These are phyloP conservation scores for Ophiostoma perfectum DNA, from an alignment of 2,329 filamentous ascomycete species.

Conservation along the genomic window DNA sequence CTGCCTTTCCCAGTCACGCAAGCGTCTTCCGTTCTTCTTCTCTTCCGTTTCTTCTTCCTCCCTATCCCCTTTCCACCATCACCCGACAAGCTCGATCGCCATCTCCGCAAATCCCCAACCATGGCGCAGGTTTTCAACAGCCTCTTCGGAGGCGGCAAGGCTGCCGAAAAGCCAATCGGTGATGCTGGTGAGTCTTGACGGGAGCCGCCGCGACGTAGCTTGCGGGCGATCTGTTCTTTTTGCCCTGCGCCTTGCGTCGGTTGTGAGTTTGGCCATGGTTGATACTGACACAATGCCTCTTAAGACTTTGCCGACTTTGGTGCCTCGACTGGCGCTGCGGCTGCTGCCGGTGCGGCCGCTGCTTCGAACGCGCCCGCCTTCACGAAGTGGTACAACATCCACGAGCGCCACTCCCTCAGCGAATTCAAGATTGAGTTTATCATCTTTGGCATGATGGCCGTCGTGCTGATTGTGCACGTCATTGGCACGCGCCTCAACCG, in stretches of 20 bases:
- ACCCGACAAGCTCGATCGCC: slow-evolving; percentile 19
- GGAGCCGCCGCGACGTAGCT: background rate
- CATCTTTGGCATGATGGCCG: slow-evolving; percentile 67
- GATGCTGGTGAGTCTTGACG: slow-evolving; percentile 56
- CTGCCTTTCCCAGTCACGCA: background rate
- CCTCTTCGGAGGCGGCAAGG: slow-evolving; percentile 63
- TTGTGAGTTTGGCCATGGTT: too few species aligned
- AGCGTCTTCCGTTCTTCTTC: background rate
- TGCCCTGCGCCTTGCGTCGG: too few species aligned
- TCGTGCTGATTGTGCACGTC: slow-evolving; percentile 74
- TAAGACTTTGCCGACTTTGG: slow-evolving; percentile 96
- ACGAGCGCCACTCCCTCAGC: slow-evolving; percentile 75
- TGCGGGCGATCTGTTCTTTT: background rate
- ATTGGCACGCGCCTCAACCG: slow-evolving; percentile 77
- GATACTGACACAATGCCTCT: background rate
- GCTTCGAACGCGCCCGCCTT: slow-evolving; percentile 57
- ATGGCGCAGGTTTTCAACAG: slow-evolving; percentile 61
- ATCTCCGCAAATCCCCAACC: slow-evolving; percentile 20
- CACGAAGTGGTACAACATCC: slow-evolving; percentile 94
- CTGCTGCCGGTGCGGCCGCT: slow-evolving; percentile 38
- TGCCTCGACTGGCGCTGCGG: slow-evolving; percentile 42
- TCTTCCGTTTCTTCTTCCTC: background rate
- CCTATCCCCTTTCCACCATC: slow-evolving; percentile 13
- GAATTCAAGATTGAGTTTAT: slow-evolving; percentile 87
- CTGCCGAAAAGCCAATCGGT: slow-evolving; percentile 46